A percentile compares a stretch with the other conserved stretches of the same genome.
phyloP scores from a whole-genome alignment of 768 basidiomycete species.

The Boletus subcaerulescens region DNA sequence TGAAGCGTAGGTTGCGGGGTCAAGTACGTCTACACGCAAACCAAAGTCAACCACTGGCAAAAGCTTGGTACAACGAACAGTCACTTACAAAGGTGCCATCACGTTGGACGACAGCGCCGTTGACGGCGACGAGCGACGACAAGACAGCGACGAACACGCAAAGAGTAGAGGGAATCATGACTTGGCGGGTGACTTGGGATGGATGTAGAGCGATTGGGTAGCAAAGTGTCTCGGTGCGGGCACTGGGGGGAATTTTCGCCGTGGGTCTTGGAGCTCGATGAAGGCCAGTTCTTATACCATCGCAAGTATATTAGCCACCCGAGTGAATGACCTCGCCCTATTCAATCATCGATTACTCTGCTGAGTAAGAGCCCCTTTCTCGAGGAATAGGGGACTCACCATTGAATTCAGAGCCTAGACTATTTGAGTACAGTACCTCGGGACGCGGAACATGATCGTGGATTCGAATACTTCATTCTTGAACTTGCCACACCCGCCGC shows the following conservation, averaged over 20 bases:
- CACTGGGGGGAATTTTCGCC: neutral
- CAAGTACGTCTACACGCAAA: neutral
- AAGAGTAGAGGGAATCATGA: constrained; percentile 14
- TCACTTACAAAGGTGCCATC: constrained; percentile 16
- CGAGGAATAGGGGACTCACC: neutral
- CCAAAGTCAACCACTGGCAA: neutral
- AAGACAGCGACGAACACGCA: neutral
- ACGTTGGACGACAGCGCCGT: constrained; percentile 17
- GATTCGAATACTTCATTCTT: neutral
- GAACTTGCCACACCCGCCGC: too few relatives aligned
- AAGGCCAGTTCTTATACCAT: constrained; percentile 8
- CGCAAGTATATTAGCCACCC: constrained; percentile 11
- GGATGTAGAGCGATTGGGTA: neutral
- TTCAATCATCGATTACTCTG: neutral
- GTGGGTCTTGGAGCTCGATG: too few relatives aligned
- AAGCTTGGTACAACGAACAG: rapidly evolving
- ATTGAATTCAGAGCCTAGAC: neutral
- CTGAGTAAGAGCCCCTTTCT: constrained; percentile 1
- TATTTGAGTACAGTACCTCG: neutral
- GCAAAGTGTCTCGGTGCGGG: neutral
- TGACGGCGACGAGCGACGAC: constrained; percentile 12
- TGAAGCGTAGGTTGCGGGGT: constrained; percentile 8
- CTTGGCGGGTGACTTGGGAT: too few relatives aligned
- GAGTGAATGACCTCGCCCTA: neutral
- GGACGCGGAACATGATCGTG: neutral